Conservation (phyloP, 2,329 filamentous ascomycete species). For the Hypoxylon sp. region DNA sequence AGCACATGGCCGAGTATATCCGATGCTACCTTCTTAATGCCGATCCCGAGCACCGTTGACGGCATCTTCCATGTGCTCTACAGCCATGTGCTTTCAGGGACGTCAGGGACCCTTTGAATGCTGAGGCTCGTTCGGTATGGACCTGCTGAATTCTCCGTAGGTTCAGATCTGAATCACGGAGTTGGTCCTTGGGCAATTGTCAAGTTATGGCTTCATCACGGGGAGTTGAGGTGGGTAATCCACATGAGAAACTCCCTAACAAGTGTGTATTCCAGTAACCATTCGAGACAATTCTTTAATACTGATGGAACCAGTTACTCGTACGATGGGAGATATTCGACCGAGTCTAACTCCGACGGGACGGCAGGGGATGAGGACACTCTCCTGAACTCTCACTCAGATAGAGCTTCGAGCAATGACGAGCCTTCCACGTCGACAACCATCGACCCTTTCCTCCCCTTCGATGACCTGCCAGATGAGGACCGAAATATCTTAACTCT, state of each 20-base stretch:
- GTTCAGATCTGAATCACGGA: neutral
- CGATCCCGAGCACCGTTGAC: neutral
- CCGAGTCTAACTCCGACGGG: slow-evolving; percentile 1
- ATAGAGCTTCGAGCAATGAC: neutral
- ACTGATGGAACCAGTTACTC: neutral
- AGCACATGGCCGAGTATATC: slow-evolving; percentile 2
- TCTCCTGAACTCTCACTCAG: neutral
- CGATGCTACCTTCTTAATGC: slow-evolving; percentile 5
- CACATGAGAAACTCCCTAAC: neutral
- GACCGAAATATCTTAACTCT: slow-evolving; percentile 13
- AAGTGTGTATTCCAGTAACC: neutral
- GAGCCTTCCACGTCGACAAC: slow-evolving; percentile 1
- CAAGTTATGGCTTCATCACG: slow-evolving; percentile 9
- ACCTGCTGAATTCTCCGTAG: neutral
- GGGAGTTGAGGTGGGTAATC: neutral
- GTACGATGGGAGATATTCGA: slow-evolving; percentile 1
- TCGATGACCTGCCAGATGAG: neutral
- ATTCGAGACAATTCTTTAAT: neutral
- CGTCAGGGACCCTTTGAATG: neutral
- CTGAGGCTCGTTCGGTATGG: neutral
- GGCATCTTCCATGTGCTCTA: neutral
- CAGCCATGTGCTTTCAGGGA: neutral
- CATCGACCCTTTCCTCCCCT: neutral
- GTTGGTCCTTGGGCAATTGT: neutral
- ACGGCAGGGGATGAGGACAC: slow-evolving; percentile 1